These are phyloP conservation scores for Conticribra weissflogii DNA, from an alignment of 108 stramenopile genomes.

Conservation along the genomic window DNA sequence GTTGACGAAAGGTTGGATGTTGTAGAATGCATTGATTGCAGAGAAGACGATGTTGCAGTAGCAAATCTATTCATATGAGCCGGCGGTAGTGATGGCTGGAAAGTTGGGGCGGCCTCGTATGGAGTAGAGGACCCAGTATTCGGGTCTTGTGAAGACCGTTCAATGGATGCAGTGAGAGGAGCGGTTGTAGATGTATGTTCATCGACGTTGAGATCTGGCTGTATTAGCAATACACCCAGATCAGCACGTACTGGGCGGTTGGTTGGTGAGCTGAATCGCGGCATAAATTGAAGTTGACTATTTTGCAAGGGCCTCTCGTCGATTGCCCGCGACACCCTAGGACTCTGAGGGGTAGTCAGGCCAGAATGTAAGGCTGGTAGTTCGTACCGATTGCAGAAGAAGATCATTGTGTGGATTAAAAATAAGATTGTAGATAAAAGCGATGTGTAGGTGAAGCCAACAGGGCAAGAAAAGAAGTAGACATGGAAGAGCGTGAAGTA, in stretches of 20 bases:
- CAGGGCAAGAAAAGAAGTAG: constrained; percentile 93
- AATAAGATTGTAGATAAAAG: constrained; percentile 72
- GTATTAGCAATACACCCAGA: neutral
- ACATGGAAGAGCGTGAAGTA: constrained; percentile 92
- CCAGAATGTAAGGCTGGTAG: constrained; percentile 80
- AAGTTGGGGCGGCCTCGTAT: constrained; percentile 10
- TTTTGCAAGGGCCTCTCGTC: constrained; percentile 4
- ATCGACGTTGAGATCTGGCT: constrained; percentile 6
- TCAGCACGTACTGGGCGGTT: neutral
- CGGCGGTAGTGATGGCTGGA: constrained; percentile 2
- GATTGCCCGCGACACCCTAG: constrained; percentile 46
- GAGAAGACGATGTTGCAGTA: constrained; percentile 41
- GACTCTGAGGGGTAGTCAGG: constrained; percentile 58
- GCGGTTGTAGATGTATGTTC: constrained; percentile 7
- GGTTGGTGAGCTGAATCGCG: neutral
- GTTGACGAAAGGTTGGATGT: constrained; percentile 37
- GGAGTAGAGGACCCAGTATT: neutral
- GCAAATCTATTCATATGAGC: constrained; percentile 38
- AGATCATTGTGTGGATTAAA: constrained; percentile 85
- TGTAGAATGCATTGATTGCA: constrained; percentile 38
- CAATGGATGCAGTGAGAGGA: constrained; percentile 3
- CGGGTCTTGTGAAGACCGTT: too few relatives aligned
- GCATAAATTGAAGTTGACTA: neutral
- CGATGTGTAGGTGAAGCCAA: constrained; percentile 84
- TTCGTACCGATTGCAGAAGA: constrained; percentile 94